phyloP scores from a whole-genome alignment of 73 alveolate species.

The Tetrahymena borealis region DNA sequence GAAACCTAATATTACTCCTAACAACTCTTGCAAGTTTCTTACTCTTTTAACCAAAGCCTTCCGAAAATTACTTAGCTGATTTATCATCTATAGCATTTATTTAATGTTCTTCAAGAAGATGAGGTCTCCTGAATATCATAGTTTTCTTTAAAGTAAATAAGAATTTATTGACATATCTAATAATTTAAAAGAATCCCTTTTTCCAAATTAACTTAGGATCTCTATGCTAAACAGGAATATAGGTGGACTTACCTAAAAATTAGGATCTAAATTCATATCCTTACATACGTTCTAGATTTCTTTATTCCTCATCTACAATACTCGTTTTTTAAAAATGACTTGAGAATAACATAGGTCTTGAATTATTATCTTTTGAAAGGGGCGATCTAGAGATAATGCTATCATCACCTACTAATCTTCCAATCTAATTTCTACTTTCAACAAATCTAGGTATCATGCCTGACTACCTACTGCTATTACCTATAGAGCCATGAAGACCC shows the following conservation, averaged over 20 bases:
- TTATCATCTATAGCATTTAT: not conserved
- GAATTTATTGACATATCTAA: not conserved
- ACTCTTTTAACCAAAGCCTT: not conserved
- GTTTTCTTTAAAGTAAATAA: not conserved
- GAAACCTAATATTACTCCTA: not conserved
- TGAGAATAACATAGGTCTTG: not conserved
- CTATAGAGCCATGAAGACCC: too few relatives aligned
- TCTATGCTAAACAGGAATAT: not conserved
- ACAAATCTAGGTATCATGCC: too few relatives aligned
- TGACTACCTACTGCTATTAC: too few relatives aligned
- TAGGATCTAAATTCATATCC: not conserved
- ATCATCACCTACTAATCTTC: too few relatives aligned
- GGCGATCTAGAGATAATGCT: too few relatives aligned
- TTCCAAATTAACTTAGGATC: not conserved
- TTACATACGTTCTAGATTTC: not conserved
- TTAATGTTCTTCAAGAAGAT: not conserved
- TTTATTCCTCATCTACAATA: not conserved
- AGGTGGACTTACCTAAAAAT: not conserved
- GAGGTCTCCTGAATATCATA: not conserved
- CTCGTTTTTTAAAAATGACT: not conserved
- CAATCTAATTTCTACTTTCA: too few relatives aligned
- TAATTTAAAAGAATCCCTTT: not conserved
- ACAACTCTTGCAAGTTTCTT: not conserved
- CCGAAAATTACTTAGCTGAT: not conserved
- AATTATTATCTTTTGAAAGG: not conserved